Conservation (phyloP, 1,139 yeast species). For the Debaryomyces psychrophilus region DNA sequence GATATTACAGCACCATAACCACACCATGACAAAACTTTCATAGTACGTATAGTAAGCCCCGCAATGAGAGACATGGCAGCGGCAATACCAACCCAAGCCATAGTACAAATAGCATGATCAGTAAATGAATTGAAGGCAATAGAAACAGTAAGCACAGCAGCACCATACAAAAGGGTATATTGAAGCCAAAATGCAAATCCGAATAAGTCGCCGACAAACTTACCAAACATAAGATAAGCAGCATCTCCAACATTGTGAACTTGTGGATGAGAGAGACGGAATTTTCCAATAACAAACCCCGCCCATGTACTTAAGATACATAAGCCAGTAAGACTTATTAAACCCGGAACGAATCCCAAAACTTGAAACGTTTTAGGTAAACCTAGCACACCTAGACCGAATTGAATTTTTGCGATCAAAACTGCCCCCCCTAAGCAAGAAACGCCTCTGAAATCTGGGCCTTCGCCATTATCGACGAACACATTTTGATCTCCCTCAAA, state of each 20-base stretch:
- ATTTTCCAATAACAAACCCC: slow-evolving; percentile 15
- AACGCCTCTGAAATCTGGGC: slow-evolving; percentile 18
- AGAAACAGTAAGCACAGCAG: slow-evolving; percentile 14
- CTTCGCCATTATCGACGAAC: slow-evolving; percentile 11
- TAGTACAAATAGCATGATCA: slow-evolving; percentile 15
- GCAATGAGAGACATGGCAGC: slow-evolving; percentile 14
- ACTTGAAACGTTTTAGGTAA: slow-evolving; percentile 15
- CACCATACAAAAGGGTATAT: slow-evolving; percentile 14
- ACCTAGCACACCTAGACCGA: slow-evolving; percentile 17
- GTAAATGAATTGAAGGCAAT: slow-evolving; percentile 15
- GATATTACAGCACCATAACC: slow-evolving; percentile 16
- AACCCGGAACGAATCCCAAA: slow-evolving; percentile 17
- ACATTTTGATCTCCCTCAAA: slow-evolving; percentile 2
- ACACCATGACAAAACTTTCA: slow-evolving; percentile 17
- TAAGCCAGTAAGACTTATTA: slow-evolving; percentile 13
- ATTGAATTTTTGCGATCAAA: slow-evolving; percentile 14
- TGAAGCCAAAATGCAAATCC: slow-evolving; percentile 16
- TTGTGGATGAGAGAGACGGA: slow-evolving; percentile 16
- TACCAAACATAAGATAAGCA: slow-evolving; percentile 14
- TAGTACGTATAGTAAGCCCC: slow-evolving; percentile 15
- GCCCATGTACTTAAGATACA: slow-evolving; percentile 17
- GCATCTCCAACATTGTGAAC: slow-evolving; percentile 17
- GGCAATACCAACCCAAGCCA: slow-evolving; percentile 13
- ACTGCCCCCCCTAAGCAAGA: slow-evolving; percentile 15
- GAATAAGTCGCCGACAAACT: slow-evolving; percentile 11